phyloP scores from a whole-genome alignment of 345 rosid species.

The Tarenaya hassleriana region DNA sequence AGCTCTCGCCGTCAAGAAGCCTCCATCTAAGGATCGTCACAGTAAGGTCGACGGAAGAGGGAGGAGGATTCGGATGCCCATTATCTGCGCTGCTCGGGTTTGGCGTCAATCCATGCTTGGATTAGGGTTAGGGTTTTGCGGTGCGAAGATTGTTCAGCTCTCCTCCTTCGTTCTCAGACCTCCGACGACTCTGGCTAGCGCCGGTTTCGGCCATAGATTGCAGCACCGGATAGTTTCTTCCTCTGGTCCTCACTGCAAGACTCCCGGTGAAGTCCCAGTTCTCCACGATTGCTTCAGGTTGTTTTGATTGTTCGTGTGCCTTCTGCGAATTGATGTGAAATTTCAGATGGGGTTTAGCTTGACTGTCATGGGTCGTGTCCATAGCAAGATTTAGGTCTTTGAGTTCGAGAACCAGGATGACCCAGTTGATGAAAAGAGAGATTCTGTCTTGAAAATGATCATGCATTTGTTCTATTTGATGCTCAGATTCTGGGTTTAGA shows the following conservation, averaged over 20 bases:
- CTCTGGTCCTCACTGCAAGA: constrained; percentile 33
- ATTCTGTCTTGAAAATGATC: not conserved
- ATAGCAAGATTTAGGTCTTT: constrained; percentile 5
- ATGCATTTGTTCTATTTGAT: not conserved
- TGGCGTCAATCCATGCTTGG: constrained; percentile 25
- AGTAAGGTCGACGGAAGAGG: constrained; percentile 97
- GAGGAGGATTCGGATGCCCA: constrained; percentile 89
- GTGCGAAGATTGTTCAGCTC: constrained; percentile 53
- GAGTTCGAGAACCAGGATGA: not conserved
- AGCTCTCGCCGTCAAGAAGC: constrained; percentile 53
- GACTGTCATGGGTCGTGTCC: too few species aligned
- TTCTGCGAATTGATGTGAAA: not conserved
- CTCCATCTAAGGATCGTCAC: constrained; percentile 89
- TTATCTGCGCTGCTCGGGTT: constrained; percentile 91
- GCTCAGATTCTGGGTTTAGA: not conserved
- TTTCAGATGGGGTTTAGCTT: not conserved
- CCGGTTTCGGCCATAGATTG: constrained; percentile 19
- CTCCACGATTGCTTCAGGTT: constrained; percentile 56
- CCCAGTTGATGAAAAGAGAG: not conserved
- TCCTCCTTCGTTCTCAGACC: constrained; percentile 48
- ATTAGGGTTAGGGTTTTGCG: constrained; percentile 44
- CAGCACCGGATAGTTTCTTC: constrained; percentile 37
- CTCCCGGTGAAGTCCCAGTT: constrained; percentile 42
- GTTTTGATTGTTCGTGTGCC: not conserved
- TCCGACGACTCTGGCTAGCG: constrained; percentile 21